A percentile compares a stretch with the other conserved stretches of the same genome.
Evolutionary conservation across 805 yeast species (phyloP).

Genomic region (Spathaspora hagerdaliae): DNA sequence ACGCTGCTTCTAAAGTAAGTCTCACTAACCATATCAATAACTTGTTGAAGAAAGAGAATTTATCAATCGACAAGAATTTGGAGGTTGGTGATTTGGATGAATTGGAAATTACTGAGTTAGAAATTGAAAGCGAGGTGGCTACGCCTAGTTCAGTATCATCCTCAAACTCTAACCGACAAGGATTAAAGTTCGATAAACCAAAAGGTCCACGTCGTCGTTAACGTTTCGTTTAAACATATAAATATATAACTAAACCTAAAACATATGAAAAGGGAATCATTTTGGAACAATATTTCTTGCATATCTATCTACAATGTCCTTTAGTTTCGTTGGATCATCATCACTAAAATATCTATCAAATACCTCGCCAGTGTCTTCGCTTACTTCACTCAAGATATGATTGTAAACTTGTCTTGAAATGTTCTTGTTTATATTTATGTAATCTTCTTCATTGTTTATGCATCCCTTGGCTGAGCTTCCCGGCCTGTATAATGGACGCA

Average conservation of each 20-base stretch:
- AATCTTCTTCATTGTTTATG: slow-evolving; percentile 34
- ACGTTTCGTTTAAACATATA: background rate
- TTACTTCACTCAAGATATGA: slow-evolving; percentile 14
- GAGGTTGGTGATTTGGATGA: slow-evolving; percentile 77
- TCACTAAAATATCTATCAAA: slow-evolving; percentile 16
- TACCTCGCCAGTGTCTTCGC: slow-evolving; percentile 7
- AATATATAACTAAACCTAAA: background rate
- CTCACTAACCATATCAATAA: slow-evolving; percentile 48
- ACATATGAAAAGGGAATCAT: slow-evolving; percentile 1
- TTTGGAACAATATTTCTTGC: slow-evolving; percentile 13
- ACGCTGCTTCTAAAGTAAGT: slow-evolving; percentile 76
- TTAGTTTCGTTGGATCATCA: slow-evolving; percentile 12
- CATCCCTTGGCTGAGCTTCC: slow-evolving; percentile 20
- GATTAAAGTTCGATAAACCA: slow-evolving; percentile 52
- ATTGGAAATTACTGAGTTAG: slow-evolving; percentile 51
- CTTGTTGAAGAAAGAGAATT: slow-evolving; percentile 22
- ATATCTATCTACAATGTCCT: slow-evolving; percentile 18
- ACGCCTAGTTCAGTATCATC: slow-evolving; percentile 8
- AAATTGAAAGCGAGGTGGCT: slow-evolving; percentile 9
- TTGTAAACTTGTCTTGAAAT: slow-evolving; percentile 60
- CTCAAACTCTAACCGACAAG: slow-evolving; percentile 8
- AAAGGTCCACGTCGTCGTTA: slow-evolving; percentile 60
- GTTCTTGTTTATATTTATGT: slow-evolving; percentile 57
- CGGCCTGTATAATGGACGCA: slow-evolving; percentile 46
- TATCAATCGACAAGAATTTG: slow-evolving; percentile 41